A percentile compares a stretch with the other conserved stretches of the same genome.
Conservation (phyloP, 1,139 yeast genomes). For the Taphrina populina region DNA sequence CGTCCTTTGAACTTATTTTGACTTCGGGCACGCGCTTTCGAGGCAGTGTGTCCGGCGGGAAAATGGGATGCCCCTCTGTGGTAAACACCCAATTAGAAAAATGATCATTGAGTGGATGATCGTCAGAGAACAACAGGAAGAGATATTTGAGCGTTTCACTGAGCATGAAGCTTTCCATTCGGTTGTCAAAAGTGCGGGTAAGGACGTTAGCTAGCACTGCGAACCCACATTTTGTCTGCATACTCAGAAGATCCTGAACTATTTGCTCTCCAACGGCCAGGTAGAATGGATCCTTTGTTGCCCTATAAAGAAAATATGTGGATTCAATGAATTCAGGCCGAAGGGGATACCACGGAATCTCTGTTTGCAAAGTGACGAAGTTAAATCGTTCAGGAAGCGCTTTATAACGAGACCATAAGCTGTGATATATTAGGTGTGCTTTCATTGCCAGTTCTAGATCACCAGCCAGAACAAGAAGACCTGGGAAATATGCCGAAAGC, state of each 20-base stretch:
- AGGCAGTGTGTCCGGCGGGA: neutral
- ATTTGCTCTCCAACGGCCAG: constrained; percentile 69
- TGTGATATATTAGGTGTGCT: constrained; percentile 64
- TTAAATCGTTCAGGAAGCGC: constrained; percentile 89
- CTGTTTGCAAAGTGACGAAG: constrained; percentile 44
- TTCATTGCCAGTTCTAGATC: constrained; percentile 64
- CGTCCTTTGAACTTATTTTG: neutral
- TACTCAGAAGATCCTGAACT: constrained; percentile 59
- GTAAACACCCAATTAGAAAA: constrained; percentile 71
- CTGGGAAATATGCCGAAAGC: constrained; percentile 84
- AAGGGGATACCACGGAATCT: constrained; percentile 75
- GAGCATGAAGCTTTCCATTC: constrained; percentile 89
- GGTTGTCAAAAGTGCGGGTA: constrained; percentile 62
- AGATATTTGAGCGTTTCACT: constrained; percentile 88
- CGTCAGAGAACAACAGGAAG: constrained; percentile 72
- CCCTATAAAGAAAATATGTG: constrained; percentile 76
- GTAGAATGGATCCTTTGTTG: constrained; percentile 83
- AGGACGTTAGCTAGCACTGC: constrained; percentile 67
- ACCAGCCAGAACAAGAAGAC: constrained; percentile 76
- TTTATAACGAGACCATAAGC: constrained; percentile 77
- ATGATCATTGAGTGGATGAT: constrained; percentile 56
- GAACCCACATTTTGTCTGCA: constrained; percentile 28
- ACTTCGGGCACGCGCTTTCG: neutral
- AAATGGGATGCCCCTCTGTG: constrained; percentile 86
- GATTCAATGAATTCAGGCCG: constrained; percentile 91